Evolutionary conservation across 1,139 yeast species (phyloP).

Genomic region (Zygoascus sp.): DNA sequence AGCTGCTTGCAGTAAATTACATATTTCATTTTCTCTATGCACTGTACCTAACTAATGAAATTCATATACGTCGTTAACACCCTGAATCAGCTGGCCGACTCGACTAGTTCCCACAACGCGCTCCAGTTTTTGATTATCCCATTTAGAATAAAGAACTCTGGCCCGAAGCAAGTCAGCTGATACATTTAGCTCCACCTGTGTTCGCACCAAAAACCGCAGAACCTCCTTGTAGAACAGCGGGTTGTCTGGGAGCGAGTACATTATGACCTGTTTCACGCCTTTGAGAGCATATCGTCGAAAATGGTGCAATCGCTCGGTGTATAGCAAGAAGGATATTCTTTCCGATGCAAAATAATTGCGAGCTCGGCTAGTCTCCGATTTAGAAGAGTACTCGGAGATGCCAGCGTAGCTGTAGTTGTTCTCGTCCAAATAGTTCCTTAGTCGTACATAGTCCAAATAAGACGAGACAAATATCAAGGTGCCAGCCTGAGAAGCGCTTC

Average conservation of each 20-base stretch:
- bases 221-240: constrained; percentile 80
- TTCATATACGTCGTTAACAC: constrained; percentile 69
- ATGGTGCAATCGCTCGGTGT: constrained; percentile 91
- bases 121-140: constrained; percentile 79
- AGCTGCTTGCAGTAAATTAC: no score
- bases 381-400: constrained; percentile 75
- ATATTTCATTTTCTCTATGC: neutral
- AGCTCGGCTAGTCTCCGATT: constrained; percentile 62
- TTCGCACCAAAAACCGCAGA: constrained; percentile 45
- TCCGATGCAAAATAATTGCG: constrained; percentile 65
- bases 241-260: constrained; percentile 82
- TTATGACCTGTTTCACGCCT: constrained; percentile 80
- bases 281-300: constrained; percentile 77
- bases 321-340: constrained; percentile 64
- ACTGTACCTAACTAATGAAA: constrained; percentile 36
- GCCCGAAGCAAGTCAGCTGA: constrained; percentile 57
- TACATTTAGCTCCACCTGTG: constrained; percentile 35
- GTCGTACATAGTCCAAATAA: constrained; percentile 77
- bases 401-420: constrained; percentile 48
- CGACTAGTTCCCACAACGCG: constrained; percentile 79
- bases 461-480: constrained; percentile 77
- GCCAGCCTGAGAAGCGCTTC: constrained; percentile 62
- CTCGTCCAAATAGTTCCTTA: constrained; percentile 65
- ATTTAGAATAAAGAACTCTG: constrained; percentile 63
- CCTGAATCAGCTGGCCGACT: constrained; percentile 64